A percentile compares a stretch with the other conserved stretches of the same genome.
These are phyloP conservation scores for Fusarium zealandicum DNA, from an alignment of 2,329 filamentous ascomycete genomes.

Conservation along the genomic window DNA sequence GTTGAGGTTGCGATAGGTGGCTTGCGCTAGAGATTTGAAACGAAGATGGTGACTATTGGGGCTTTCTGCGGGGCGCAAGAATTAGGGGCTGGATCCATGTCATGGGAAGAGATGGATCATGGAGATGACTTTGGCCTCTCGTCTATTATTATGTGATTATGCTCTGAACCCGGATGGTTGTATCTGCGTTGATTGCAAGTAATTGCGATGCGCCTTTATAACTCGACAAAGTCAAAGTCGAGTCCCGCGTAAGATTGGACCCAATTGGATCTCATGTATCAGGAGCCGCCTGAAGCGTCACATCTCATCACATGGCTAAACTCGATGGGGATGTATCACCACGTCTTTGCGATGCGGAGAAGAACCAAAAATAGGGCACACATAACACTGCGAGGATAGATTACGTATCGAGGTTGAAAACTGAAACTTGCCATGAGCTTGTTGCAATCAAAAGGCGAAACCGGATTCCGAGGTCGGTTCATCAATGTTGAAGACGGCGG, in stretches of 20 bases:
- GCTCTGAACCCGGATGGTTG: too few relatives aligned
- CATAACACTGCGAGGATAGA: neutral
- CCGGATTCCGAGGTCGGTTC: neutral
- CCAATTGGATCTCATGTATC: constrained; percentile 26
- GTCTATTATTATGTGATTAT: too few relatives aligned
- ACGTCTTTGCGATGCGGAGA: constrained; percentile 31
- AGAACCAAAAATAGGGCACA: too few relatives aligned
- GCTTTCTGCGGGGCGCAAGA: too few relatives aligned
- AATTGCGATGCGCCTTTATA: too few relatives aligned
- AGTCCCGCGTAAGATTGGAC: neutral
- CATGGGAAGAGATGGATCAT: too few relatives aligned
- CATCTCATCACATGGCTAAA: constrained; percentile 34
- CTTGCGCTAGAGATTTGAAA: constrained; percentile 8
- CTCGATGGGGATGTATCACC: constrained; percentile 25
- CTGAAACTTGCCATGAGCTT: too few relatives aligned
- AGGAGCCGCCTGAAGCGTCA: constrained; percentile 29
- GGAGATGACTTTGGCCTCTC: too few relatives aligned
- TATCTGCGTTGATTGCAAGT: too few relatives aligned
- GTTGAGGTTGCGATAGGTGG: constrained; percentile 10
- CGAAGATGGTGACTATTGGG: constrained; percentile 4
- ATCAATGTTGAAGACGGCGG: neutral
- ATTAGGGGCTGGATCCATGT: too few relatives aligned
- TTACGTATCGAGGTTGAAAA: neutral
- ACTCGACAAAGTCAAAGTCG: too few relatives aligned
- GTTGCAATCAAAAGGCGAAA: too few relatives aligned